A percentile compares a stretch with the other conserved stretches of the same genome.
phyloP scores from a whole-genome alignment of 2,329 filamentous ascomycete species.

The Helotiales sp. region DNA sequence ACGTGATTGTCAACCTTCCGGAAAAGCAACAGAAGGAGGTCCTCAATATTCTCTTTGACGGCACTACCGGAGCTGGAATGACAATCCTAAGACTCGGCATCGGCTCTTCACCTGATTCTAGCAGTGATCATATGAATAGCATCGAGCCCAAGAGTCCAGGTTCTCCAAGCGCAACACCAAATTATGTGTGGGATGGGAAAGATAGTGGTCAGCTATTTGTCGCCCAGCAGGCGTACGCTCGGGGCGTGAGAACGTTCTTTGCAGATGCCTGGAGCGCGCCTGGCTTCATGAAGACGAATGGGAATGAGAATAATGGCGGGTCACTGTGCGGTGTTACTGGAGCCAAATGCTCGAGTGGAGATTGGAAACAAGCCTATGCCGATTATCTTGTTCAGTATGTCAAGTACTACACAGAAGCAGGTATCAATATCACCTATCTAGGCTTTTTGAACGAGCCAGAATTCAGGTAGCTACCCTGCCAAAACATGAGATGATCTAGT shows the following conservation, averaged over 20 bases:
- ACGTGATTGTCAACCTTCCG: constrained; percentile 40
- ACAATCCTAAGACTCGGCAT: constrained; percentile 53
- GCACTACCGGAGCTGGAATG: constrained; percentile 46
- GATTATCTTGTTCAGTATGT: constrained; percentile 50
- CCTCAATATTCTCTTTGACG: constrained; percentile 48
- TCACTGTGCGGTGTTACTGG: constrained; percentile 46
- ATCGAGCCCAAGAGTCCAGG: constrained; percentile 48
- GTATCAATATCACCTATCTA: constrained; percentile 42
- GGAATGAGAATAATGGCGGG: constrained; percentile 44
- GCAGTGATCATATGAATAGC: constrained; percentile 33
- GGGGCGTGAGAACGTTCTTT: constrained; percentile 47
- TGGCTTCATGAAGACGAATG: constrained; percentile 52
- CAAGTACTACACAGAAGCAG: constrained; percentile 41
- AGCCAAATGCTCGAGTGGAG: constrained; percentile 41
- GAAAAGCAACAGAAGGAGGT: constrained; percentile 37
- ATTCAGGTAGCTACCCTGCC: constrained; percentile 16
- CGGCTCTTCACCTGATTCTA: constrained; percentile 35
- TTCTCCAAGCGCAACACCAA: constrained; percentile 39
- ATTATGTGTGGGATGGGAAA: constrained; percentile 47
- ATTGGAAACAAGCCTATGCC: constrained; percentile 51
- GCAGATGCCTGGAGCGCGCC: constrained; percentile 52
- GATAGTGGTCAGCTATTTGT: constrained; percentile 53
- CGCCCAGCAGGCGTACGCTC: constrained; percentile 45
- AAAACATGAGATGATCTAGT: not conserved
- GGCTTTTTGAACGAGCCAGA: constrained; percentile 48